phyloP scores from a whole-genome alignment of 1,139 yeast species.

The Yamadazyma trypodendri region DNA sequence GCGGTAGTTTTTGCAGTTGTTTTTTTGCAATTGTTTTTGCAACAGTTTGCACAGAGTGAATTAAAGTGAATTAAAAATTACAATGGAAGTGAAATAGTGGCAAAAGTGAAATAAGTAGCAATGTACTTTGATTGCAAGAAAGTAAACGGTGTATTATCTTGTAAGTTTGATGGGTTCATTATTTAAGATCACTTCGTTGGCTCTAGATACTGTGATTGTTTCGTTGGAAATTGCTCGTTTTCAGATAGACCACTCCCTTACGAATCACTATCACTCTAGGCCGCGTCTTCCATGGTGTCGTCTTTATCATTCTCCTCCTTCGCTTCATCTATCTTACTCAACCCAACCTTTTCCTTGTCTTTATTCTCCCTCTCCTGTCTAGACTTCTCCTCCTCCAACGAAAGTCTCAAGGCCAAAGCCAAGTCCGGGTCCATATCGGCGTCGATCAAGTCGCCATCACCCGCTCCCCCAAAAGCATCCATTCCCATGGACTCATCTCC shows the following conservation, averaged over 20 bases:
- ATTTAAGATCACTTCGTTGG: too few species aligned
- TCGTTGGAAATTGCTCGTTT: too few species aligned
- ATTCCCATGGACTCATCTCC: slow-evolving; percentile 42
- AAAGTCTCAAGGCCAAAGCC: slow-evolving; percentile 87
- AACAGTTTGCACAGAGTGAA: too few species aligned
- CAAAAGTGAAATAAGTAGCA: too few species aligned
- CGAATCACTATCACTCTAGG: too few species aligned
- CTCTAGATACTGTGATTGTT: too few species aligned
- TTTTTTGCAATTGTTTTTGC: background rate
- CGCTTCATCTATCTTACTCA: slow-evolving; percentile 37
- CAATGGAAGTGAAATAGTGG: too few species aligned
- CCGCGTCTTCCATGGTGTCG: slow-evolving; percentile 7
- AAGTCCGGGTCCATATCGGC: slow-evolving; percentile 96
- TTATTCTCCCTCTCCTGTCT: slow-evolving; percentile 65
- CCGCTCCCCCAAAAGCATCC: slow-evolving; percentile 49
- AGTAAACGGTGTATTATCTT: too few species aligned
- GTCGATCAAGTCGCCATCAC: slow-evolving; percentile 65
- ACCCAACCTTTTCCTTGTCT: slow-evolving; percentile 29
- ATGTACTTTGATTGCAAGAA: too few species aligned
- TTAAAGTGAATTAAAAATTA: too few species aligned
- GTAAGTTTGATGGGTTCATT: too few species aligned
- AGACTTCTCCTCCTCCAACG: slow-evolving; percentile 78
- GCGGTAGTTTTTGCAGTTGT: background rate
- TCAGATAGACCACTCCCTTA: too few species aligned
- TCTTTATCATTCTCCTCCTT: slow-evolving; percentile 24